These are phyloP conservation scores for Colletotrichum sp. DNA, from an alignment of 2,329 filamentous ascomycete species.

Conservation along the genomic window DNA sequence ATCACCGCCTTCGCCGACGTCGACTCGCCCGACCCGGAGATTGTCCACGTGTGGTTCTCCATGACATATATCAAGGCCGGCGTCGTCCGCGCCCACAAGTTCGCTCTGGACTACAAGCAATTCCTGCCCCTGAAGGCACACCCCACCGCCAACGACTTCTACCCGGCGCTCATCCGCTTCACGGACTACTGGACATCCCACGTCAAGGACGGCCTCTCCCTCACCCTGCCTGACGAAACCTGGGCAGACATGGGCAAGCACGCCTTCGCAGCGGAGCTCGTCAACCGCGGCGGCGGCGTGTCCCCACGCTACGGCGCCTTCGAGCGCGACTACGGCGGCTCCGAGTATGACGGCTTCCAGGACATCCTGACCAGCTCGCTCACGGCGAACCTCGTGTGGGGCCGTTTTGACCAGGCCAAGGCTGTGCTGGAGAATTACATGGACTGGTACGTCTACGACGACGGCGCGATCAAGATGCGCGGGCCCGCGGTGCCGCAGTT, in stretches of 20 bases:
- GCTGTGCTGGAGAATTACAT: conserved; percentile 29
- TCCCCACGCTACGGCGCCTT: neutral
- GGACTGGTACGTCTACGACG: conserved; percentile 47
- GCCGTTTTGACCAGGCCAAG: neutral
- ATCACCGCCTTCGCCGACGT: neutral
- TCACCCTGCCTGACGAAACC: neutral
- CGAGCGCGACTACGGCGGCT: neutral
- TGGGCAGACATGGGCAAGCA: conserved; percentile 3
- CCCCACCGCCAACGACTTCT: neutral
- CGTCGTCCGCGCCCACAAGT: neutral
- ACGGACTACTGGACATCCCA: neutral
- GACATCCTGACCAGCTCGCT: neutral
- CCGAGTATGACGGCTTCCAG: neutral
- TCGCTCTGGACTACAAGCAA: neutral
- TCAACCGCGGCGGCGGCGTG: neutral
- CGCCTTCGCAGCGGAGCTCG: neutral
- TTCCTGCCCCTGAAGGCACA: neutral
- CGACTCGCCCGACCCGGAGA: neutral
- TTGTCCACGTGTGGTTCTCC: neutral
- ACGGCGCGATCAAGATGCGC: conserved; percentile 20
- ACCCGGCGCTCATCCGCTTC: neutral
- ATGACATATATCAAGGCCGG: neutral
- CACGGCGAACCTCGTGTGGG: neutral
- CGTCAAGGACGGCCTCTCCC: neutral
- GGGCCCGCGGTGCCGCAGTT: neutral